phyloP scores from a whole-genome alignment of 371 early-diverging fungal genomes.

The Funneliformis caledonium region DNA sequence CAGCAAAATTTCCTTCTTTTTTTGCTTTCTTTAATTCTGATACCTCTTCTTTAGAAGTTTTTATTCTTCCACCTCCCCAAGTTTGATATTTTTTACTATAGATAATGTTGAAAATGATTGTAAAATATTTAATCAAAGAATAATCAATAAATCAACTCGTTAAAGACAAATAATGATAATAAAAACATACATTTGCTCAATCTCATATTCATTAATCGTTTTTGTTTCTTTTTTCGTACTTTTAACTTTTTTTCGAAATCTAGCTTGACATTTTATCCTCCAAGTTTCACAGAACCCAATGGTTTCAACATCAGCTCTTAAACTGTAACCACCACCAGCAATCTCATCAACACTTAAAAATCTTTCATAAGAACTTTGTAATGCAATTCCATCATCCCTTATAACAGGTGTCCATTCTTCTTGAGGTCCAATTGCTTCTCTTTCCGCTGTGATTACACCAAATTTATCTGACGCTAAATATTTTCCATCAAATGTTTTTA shows the following conservation, averaged over 20 bases:
- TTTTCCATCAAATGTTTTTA: slow-evolving; percentile 71
- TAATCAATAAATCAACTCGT: not conserved
- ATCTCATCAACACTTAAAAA: slow-evolving; percentile 69
- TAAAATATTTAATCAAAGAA: not conserved
- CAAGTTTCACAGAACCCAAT: slow-evolving; percentile 78
- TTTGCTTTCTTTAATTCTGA: slow-evolving; percentile 66
- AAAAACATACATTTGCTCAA: slow-evolving; percentile 52
- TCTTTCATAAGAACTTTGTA: slow-evolving; percentile 66
- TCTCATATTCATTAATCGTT: slow-evolving; percentile 51
- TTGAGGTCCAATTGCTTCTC: slow-evolving; percentile 79
- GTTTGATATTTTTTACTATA: slow-evolving; percentile 68
- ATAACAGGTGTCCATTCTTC: slow-evolving; percentile 81
- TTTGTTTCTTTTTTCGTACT: slow-evolving; percentile 52
- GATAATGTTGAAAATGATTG: slow-evolving; percentile 2
- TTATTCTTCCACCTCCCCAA: slow-evolving; percentile 64
- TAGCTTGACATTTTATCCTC: slow-evolving; percentile 71
- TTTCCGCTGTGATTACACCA: slow-evolving; percentile 72
- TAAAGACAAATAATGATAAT: not conserved
- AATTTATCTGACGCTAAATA: slow-evolving; percentile 84
- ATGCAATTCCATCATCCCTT: slow-evolving; percentile 73
- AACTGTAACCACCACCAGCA: slow-evolving; percentile 52
- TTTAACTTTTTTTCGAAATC: slow-evolving; percentile 49
- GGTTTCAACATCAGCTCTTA: slow-evolving; percentile 73
- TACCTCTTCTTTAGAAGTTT: slow-evolving; percentile 54
- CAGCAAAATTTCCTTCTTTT: slow-evolving; percentile 74